Percentiles rank a stretch among this genome's conserved stretches.
Evolutionary conservation across 352 stramenopile genomes (phyloP).

Genomic region (Phytophthora ohioensis): DNA sequence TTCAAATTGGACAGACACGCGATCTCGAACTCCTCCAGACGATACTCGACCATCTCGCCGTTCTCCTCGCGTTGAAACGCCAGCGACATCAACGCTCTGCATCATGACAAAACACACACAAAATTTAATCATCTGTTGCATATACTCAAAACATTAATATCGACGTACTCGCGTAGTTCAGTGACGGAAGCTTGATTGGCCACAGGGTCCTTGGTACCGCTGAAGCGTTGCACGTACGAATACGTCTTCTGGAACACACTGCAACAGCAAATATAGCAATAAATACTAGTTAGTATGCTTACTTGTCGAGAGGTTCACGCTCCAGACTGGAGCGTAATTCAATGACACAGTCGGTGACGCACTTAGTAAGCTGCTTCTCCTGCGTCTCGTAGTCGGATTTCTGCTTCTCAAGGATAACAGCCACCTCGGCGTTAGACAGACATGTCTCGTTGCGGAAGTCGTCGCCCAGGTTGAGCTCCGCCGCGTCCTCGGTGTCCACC

Average conservation of each 20-base stretch:
- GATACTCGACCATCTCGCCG: conserved; percentile 73
- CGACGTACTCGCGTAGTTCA: conserved; percentile 85
- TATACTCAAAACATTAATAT: not conserved
- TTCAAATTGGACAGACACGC: conserved; percentile 92
- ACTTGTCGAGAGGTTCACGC: not conserved
- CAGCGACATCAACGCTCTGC: conserved; percentile 86
- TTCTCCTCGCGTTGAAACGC: conserved; percentile 85
- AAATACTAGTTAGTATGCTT: not conserved
- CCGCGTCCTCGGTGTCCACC: conserved; percentile 91
- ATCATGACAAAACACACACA: not conserved
- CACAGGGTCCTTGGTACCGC: conserved; percentile 92
- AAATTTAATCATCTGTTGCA: not conserved
- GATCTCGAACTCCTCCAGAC: conserved; percentile 92
- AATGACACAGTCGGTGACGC: conserved; percentile 19
- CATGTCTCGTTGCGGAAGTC: conserved; percentile 92
- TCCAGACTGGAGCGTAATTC: too few species aligned
- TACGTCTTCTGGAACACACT: conserved; percentile 94
- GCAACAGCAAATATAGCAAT: not conserved
- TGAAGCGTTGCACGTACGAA: conserved; percentile 92
- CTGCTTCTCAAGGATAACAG: conserved; percentile 92
- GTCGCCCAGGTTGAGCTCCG: conserved; percentile 89
- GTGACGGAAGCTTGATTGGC: conserved; percentile 91
- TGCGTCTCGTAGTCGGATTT: conserved; percentile 92
- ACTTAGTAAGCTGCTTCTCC: conserved; percentile 91
- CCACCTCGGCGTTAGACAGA: conserved; percentile 90